Conservation (phyloP, 768 basidiomycete genomes). For the Mrakia frigida region DNA sequence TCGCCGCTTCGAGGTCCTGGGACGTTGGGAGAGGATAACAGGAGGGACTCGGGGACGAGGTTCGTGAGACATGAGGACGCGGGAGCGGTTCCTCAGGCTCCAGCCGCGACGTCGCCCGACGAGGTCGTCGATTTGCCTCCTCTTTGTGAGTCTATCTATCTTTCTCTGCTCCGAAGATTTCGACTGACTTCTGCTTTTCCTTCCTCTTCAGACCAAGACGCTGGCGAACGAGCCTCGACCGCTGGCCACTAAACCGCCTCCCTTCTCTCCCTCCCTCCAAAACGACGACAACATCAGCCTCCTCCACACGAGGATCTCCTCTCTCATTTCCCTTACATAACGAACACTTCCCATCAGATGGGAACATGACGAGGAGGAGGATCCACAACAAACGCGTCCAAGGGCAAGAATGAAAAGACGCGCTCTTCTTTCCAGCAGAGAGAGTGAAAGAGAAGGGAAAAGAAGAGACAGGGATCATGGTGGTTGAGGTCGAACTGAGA, state of each 20-base stretch:
- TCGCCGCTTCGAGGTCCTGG: background rate
- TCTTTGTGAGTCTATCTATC: conserved; percentile 17
- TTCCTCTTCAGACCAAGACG: conserved; percentile 5
- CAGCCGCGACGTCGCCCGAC: background rate
- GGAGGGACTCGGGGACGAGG: conserved; percentile 8
- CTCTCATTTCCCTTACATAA: background rate
- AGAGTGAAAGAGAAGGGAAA: no score
- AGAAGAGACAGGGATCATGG: no score
- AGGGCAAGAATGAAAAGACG: no score
- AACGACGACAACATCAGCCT: no score
- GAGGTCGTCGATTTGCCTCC: conserved; percentile 29
- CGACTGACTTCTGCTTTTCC: background rate
- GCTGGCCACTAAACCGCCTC: background rate
- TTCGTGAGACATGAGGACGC: conserved; percentile 32
- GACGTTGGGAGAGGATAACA: background rate
- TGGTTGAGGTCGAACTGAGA: no score
- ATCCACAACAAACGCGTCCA: no score
- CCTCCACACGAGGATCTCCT: no score
- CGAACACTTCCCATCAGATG: no score
- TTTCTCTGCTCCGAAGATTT: background rate
- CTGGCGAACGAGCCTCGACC: background rate
- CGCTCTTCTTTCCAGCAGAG: no score
- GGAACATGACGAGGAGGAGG: no score
- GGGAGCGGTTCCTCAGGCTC: background rate
- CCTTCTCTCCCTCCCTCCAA: background rate